Base-by-base conservation (phyloP, 495 filamentous ascomycete genomes). In the Daldinia concentrica region DNA sequence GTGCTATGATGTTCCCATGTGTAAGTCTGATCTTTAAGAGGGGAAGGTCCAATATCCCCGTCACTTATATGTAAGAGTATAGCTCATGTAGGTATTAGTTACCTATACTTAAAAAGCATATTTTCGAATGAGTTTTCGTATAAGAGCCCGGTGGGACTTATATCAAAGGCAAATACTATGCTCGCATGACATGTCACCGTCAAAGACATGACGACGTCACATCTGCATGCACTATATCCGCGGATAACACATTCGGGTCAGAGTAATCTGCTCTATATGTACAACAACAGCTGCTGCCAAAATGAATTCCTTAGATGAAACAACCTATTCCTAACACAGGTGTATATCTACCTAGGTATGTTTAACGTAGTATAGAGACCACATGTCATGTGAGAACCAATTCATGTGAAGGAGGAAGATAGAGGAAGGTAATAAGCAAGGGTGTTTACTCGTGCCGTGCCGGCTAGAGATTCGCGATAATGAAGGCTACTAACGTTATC, bases 131-230 rank as follows among this genome's bases (percentile, higher is more conserved):
- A 48, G n/a, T 24, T 48, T 41, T 48, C 2, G n/a, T 4, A 22
- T 19, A 4, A 48, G 17, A 19, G 43, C 15, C 11, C 8, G n/a
- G 7, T 19, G 6, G 5, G 54, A 34, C 17, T 57, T 57, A 19
- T 57, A 37, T 57, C 6, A 7, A 17, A 17, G 34, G 11, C 22
- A 27, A 59, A 43, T 59, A 36, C n/a, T 27, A 36, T 43, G 56
- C 26, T 32, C 36, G 36, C 3, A 26, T 39, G 36, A 3, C 17
- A 24, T 39, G 24, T 0, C 17, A 24, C n/a, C 3, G 9, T 34
- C 29, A 19, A 54, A 30, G 48, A 50, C 55, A 50, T 24, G n/a
- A 32, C 57, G 32, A 62, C 68, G 51, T 62, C 68, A 62, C 57
- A 37, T 54, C n/a, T 45, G 7, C n/a, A 34, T 26, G 6, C 12